phyloP scores from a whole-genome alignment of 2,329 filamentous ascomycete species.

The Epichloe amarillans region DNA sequence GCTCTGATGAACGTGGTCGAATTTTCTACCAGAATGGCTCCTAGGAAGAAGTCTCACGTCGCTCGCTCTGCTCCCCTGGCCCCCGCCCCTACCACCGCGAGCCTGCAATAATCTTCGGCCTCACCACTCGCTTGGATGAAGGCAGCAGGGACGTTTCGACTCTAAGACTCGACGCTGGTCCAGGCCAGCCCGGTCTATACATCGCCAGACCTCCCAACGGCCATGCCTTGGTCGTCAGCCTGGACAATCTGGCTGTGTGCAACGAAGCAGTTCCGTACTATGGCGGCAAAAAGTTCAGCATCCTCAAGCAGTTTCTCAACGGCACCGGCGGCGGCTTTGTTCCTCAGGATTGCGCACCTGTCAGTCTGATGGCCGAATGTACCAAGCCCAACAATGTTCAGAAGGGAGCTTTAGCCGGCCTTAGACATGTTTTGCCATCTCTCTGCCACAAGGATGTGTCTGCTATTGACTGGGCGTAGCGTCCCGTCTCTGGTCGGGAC shows the following conservation, averaged over 20 bases:
- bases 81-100: not conserved
- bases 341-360: not conserved
- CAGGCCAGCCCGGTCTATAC: not conserved
- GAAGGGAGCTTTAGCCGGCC: not conserved
- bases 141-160: not conserved
- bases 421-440: not conserved
- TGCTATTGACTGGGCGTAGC: not conserved
- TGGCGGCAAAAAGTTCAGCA: not conserved
- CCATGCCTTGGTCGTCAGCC: not conserved
- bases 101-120: not conserved
- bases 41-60: not conserved
- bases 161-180: not conserved
- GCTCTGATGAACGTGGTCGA: not conserved
- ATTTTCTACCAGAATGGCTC: slow-evolving; percentile 1
- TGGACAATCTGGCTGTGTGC: not conserved
- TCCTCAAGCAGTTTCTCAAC: not conserved
- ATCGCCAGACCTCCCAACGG: not conserved
- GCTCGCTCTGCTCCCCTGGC: not conserved
- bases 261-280: not conserved
- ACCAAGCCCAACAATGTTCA: not conserved
- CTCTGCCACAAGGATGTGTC: not conserved
- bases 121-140: not conserved
- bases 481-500: not conserved
- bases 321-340: not conserved
- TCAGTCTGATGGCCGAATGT: not conserved